A percentile compares a stretch with the other conserved stretches of the same genome.
phyloP scores from a whole-genome alignment of 257 asterid genomes.

The Perilla frutescens region DNA sequence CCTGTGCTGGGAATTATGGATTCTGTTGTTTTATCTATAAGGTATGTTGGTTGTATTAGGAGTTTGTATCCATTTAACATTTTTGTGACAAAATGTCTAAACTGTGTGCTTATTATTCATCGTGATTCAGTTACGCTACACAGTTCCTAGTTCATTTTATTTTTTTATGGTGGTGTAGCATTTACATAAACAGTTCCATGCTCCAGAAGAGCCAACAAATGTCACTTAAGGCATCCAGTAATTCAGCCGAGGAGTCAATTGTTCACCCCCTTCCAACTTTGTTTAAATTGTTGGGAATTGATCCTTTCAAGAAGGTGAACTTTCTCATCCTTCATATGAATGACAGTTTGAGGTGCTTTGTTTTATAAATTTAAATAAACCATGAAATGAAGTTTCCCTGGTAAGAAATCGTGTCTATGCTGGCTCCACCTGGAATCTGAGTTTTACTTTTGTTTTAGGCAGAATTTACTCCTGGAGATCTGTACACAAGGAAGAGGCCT shows the following conservation, averaged over 20 bases:
- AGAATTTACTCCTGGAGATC: constrained; percentile 83
- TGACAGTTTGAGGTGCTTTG: constrained; percentile 11
- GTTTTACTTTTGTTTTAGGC: constrained; percentile 57
- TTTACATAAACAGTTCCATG: constrained; percentile 82
- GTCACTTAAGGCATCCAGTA: constrained; percentile 69
- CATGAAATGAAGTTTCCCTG: constrained; percentile 22
- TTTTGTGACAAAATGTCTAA: background rate
- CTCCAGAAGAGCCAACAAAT: constrained; percentile 66
- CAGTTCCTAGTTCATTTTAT: constrained; percentile 27
- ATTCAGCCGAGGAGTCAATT: constrained; percentile 69
- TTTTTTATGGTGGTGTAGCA: constrained; percentile 54
- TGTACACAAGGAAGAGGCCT: constrained; percentile 84
- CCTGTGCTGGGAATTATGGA: constrained; percentile 85
- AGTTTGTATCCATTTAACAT: constrained; percentile 1
- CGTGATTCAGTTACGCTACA: background rate
- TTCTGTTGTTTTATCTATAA: constrained; percentile 64
- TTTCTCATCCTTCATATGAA: background rate
- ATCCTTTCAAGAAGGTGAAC: constrained; percentile 81
- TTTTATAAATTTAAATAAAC: constrained; percentile 1
- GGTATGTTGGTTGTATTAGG: constrained; percentile 50
- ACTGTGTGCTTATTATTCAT: constrained; percentile 8
- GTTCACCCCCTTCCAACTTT: constrained; percentile 88
- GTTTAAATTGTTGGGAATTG: constrained; percentile 78
- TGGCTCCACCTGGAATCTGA: constrained; percentile 28
- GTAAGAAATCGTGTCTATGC: constrained; percentile 19